Evolutionary conservation across 1,284 basidiomycete genomes (phyloP), one percentile per base, ranked within the genome.

Genomic region (Fistulinella cinereoalba): DNA sequence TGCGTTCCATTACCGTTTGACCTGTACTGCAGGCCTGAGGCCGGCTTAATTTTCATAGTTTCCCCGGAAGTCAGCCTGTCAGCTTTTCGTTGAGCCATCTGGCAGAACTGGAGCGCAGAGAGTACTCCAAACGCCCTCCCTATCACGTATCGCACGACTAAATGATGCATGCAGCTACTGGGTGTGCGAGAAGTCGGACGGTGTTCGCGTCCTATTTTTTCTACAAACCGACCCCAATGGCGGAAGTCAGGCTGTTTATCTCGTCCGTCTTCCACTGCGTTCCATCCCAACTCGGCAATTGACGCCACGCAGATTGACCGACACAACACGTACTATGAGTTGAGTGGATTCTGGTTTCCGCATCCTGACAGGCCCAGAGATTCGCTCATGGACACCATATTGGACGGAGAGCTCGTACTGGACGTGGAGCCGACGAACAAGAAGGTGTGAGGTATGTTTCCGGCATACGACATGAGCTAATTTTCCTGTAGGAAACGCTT

Each of bases 111-210:
- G 91, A 96, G 69, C 72, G 71, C 21, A 80, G 86, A 73, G 92
- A 97, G 92, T 93, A 64, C 58, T 77, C 80, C 48, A 38, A 29
- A 28, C 37, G 44, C 33, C 43, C 45, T 18, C 44, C 43, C 18
- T 27, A 16, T 25, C 44, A 24, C 18, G 10, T 38, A 33, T 43
- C 29, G 6, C 42, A 44, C 25, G 15, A 33, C 49, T 56, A 33
- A 65, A 39, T 19, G 29, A 27, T 37, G n/a, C 52, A 28, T 44
- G 39, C 42, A 97, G 93, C 66, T 99, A 90, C 66, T 99, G 96
- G 96, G 96, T 99, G 24, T 97, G 94, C 71, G 97, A 99, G 72
- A 99, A 99, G 74, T 97, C 94, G n/a, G 97, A 99, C 64, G 97
- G 97, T 3, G 71, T 98, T 44, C 83, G 97, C 34, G 92, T 99